Evolutionary conservation across 2,329 filamentous ascomycete species (phyloP).

Genomic region (Pseudogymnoascus verrucosus): DNA sequence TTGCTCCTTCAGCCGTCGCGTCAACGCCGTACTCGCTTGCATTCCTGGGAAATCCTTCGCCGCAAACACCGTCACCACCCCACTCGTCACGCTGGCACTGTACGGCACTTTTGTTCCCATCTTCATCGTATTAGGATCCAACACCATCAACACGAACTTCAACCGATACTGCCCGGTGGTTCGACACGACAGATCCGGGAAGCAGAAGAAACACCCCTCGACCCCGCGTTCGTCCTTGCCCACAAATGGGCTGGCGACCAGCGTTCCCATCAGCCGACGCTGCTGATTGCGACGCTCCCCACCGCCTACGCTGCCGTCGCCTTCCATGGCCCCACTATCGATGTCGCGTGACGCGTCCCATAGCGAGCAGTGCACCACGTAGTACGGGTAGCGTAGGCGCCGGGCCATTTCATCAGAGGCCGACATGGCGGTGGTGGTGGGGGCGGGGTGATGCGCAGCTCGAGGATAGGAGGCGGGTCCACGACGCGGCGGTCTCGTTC

Average conservation of each 20-base stretch:
- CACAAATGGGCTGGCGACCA: conserved; percentile 69
- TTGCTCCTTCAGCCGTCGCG: conserved; percentile 67
- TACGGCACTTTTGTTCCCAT: conserved; percentile 39
- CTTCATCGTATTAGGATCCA: conserved; percentile 53
- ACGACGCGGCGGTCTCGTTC: conserved; percentile 75
- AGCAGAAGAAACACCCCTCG: conserved; percentile 79
- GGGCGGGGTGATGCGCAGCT: conserved; percentile 58
- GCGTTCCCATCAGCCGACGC: conserved; percentile 69
- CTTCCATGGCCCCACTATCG: conserved; percentile 58
- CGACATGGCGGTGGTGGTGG: neutral
- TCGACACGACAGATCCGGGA: conserved; percentile 72
- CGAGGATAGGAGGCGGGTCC: conserved; percentile 75
- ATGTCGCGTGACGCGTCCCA: conserved; percentile 59
- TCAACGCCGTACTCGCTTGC: conserved; percentile 66
- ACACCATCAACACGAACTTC: conserved; percentile 64
- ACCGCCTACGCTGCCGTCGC: neutral
- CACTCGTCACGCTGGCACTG: conserved; percentile 2
- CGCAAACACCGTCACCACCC: conserved; percentile 68
- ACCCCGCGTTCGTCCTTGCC: conserved; percentile 64
- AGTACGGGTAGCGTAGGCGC: conserved; percentile 52
- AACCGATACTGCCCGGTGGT: conserved; percentile 70
- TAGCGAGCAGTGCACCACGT: conserved; percentile 69
- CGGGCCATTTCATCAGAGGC: conserved; percentile 33
- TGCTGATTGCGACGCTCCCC: conserved; percentile 56
- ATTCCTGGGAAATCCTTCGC: conserved; percentile 84